These are phyloP conservation scores for Lotmaria passim DNA, from an alignment of 208 protist species.

Conservation along the genomic window DNA sequence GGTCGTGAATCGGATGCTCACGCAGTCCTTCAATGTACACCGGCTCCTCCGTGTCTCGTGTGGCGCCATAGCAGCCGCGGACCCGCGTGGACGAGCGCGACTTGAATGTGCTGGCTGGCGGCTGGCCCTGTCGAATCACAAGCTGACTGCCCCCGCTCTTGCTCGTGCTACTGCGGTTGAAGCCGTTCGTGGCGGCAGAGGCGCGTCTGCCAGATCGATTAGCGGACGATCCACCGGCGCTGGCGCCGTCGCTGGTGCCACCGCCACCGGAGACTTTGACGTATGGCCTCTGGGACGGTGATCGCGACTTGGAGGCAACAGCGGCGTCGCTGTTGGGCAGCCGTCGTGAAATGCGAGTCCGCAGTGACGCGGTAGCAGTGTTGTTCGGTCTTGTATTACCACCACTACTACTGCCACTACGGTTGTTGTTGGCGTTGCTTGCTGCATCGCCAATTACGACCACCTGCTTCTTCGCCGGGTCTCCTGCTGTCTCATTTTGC, in stretches of 20 bases:
- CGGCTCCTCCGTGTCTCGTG: slow-evolving; percentile 14
- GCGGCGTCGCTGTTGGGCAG: background rate
- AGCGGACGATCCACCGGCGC: background rate
- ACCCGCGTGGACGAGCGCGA: background rate
- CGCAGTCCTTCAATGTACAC: slow-evolving; percentile 60
- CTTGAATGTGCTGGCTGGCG: background rate
- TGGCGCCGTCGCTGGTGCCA: background rate
- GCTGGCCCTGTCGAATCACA: slow-evolving; percentile 12
- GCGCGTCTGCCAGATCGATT: background rate
- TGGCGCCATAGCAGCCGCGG: background rate
- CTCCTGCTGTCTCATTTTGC: background rate
- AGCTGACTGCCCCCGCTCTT: slow-evolving; percentile 2
- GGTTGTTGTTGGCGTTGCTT: background rate
- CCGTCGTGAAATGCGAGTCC: background rate
- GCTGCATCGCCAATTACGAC: background rate
- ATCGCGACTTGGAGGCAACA: background rate
- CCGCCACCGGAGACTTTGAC: background rate
- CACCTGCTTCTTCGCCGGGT: slow-evolving; percentile 11
- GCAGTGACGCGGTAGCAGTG: background rate
- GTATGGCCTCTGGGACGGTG: background rate
- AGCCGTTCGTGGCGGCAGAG: background rate
- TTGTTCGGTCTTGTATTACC: background rate
- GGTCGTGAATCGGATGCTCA: slow-evolving; percentile 38
- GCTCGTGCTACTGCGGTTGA: background rate
- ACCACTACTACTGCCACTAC: too few relatives aligned